A percentile compares a stretch with the other conserved stretches of the same genome.
These are phyloP conservation scores for Thecamonas trahens DNA, from an alignment of 78 protist genomes.

Conservation along the genomic window DNA sequence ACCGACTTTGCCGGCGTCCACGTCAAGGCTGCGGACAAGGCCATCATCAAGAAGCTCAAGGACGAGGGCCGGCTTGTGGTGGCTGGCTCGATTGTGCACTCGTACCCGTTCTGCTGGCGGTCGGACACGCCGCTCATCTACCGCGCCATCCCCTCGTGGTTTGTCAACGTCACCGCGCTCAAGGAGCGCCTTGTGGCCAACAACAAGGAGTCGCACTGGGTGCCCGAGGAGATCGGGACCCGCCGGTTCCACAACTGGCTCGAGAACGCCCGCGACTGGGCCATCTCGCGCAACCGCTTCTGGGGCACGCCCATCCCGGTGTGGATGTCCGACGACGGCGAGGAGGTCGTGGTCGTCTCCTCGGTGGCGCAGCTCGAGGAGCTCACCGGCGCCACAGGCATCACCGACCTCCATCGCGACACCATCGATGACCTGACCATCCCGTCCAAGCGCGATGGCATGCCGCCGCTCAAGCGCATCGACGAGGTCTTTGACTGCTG, in stretches of 20 bases:
- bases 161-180: slow-evolving; percentile 82
- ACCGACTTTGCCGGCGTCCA: slow-evolving; percentile 78
- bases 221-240: slow-evolving; percentile 79
- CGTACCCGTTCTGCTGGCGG: slow-evolving; percentile 99
- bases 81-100: slow-evolving; percentile 66
- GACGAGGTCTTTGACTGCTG: slow-evolving; percentile 99
- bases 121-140: slow-evolving; percentile 95
- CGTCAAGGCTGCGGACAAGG: slow-evolving; percentile 86
- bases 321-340: slow-evolving; percentile 90
- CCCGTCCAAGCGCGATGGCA: slow-evolving; percentile 82
- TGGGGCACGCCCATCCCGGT: slow-evolving; percentile 99
- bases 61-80: slow-evolving; percentile 52
- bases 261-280: slow-evolving; percentile 93
- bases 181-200: slow-evolving; percentile 67
- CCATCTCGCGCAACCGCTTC: slow-evolving; percentile 88
- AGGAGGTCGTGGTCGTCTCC: slow-evolving; percentile 58
- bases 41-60: slow-evolving; percentile 70
- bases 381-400: slow-evolving; percentile 60
- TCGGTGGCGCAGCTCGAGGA: slow-evolving; percentile 81
- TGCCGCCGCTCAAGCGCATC: slow-evolving; percentile 68
- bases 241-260: slow-evolving; percentile 97
- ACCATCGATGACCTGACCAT: slow-evolving; percentile 88
- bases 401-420: slow-evolving; percentile 69
- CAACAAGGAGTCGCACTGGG: slow-evolving; percentile 87
- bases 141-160: slow-evolving; percentile 93